These are phyloP conservation scores for Talaromyces funiculosus DNA, from an alignment of 2,329 filamentous ascomycete genomes.

Conservation along the genomic window DNA sequence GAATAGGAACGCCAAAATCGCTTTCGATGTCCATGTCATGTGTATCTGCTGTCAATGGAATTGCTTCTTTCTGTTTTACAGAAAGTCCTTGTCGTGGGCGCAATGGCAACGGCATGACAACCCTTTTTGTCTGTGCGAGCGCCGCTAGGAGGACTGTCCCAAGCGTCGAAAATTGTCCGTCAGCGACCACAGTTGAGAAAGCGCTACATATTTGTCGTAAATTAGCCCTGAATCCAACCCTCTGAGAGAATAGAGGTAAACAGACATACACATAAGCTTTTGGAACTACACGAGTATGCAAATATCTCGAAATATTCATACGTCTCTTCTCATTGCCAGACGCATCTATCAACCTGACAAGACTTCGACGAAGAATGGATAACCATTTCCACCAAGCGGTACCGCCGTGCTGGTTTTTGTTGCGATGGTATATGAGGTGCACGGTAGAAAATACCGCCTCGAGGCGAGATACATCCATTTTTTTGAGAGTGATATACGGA, in stretches of 20 bases:
- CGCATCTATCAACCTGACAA: constrained; percentile 50
- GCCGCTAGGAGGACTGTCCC: constrained; percentile 63
- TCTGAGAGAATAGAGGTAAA: too few relatives aligned
- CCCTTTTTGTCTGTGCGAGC: constrained; percentile 53
- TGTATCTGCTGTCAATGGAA: not conserved
- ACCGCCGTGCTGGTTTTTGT: constrained; percentile 83
- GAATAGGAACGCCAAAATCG: constrained; percentile 8
- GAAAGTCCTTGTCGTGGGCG: not conserved
- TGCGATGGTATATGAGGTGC: constrained; percentile 70
- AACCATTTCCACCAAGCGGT: constrained; percentile 78
- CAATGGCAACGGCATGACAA: not conserved
- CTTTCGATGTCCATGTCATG: not conserved
- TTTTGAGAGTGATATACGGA: not conserved
- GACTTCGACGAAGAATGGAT: constrained; percentile 62
- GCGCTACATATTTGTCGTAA: constrained; percentile 27
- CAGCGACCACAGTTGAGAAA: constrained; percentile 65
- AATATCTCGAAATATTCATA: constrained; percentile 27
- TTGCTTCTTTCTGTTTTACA: not conserved
- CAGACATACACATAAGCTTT: constrained; percentile 35
- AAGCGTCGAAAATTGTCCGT: constrained; percentile 66
- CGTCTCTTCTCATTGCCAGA: constrained; percentile 38
- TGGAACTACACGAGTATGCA: constrained; percentile 33
- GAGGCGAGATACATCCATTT: constrained; percentile 28
- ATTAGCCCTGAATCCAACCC: not conserved
- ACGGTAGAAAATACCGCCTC: constrained; percentile 44